Percentiles rank a stretch among this genome's conserved stretches.
Evolutionary conservation across 176 grass and related monocot species (phyloP).

Genomic region (Chloris gayana): DNA sequence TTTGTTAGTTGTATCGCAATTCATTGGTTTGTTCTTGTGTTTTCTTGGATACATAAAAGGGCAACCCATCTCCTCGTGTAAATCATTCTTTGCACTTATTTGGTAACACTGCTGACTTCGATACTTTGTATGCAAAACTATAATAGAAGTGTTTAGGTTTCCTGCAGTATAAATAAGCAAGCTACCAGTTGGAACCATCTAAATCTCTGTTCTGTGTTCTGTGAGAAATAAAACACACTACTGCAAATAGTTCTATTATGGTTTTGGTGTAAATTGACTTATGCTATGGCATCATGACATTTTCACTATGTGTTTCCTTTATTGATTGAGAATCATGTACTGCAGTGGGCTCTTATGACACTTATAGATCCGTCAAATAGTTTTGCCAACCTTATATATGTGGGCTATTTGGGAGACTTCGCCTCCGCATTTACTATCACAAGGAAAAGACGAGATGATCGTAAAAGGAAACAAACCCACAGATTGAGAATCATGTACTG

Average conservation of each 20-base stretch:
- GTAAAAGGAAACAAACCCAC: slow-evolving; percentile 79
- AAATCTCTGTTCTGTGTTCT: neutral
- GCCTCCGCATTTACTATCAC: no score
- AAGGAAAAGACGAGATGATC: slow-evolving; percentile 86
- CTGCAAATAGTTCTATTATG: no score
- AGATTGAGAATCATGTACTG: no score
- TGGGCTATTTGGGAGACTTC: slow-evolving; percentile 77
- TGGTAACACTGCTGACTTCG: no score
- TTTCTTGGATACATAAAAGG: no score
- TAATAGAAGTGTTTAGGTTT: neutral
- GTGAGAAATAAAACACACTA: neutral
- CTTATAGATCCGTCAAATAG: slow-evolving; percentile 80
- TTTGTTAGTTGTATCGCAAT: no score
- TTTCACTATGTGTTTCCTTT: neutral
- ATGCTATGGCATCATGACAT: neutral
- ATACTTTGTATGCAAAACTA: neutral
- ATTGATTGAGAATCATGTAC: neutral
- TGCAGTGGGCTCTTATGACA: slow-evolving; percentile 98
- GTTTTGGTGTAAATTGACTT: neutral
- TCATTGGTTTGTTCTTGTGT: no score
- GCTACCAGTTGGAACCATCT: neutral
- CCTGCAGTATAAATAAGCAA: neutral
- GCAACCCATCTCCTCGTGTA: no score
- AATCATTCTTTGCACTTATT: no score
- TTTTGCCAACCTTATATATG: slow-evolving; percentile 86